Evolutionary conservation across 2,329 filamentous ascomycete genomes (phyloP), one percentile per base, ranked within the genome.

Genomic region (Hypoxylon sp.): DNA sequence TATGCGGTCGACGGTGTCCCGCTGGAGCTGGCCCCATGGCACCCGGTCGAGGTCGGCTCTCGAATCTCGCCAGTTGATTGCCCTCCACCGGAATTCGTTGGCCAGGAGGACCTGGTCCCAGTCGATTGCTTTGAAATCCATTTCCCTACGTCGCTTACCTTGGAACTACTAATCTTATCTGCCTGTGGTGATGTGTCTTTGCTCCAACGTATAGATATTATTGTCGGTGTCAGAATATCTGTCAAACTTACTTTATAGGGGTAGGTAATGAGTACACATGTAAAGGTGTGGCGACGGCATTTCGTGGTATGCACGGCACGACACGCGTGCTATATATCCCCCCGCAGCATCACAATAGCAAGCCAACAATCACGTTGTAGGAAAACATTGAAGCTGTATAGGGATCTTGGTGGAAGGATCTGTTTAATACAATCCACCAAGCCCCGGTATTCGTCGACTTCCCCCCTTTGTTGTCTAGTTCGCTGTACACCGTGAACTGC

Each of bases 11-110:
- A 64, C n/a, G 10, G 56, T 60, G 1, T 8, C 2, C 15, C 15
- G n/a, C 4, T 22, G 30, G 13, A 64, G 8, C 26, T 20, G 2
- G 4, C 52, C 13, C 56, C 56, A 64, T 6, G 56, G 61, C 1
- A 64, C 24, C 7, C 3, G 17, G 3, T 43, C 1, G 17, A 57
- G 24, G 15, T 32, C 19, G 1, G 6, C 6, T 2, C 24, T 1
- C 7, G 47, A n/a, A 4, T 0, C 1, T 11, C 60, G 60, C 56
- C 56, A 59, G 39, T 56, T 24, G 3, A 6, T 2, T 8, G 30
- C 22, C 2, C 1, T 11, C 43, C n/a, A 2, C 2, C 15, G 6
- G 43, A 43, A 59, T 15, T 63, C 46, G 6, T 39, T 7, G 20
- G 17, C 15, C 6, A 63, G 39, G 20, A 63, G 46, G 10, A 17